These are phyloP conservation scores for Trichosanthes cucumerina DNA, from an alignment of 306 rosid genomes.

Conservation along the genomic window DNA sequence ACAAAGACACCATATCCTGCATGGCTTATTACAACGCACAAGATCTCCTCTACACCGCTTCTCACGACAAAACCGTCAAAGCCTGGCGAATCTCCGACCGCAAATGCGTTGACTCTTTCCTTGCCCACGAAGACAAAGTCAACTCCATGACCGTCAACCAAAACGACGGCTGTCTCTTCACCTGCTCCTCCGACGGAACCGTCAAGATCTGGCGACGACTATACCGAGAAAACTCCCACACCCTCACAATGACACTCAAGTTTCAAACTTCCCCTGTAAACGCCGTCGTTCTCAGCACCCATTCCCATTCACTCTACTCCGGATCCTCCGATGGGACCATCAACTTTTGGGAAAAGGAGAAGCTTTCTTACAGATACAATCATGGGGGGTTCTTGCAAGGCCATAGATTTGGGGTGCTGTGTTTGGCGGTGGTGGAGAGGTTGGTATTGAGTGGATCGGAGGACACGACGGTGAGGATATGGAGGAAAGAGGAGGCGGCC, in stretches of 20 bases:
- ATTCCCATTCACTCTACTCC: conserved; percentile 25
- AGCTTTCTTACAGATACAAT: conserved; percentile 32
- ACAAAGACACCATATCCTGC: conserved; percentile 33
- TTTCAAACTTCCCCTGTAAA: conserved; percentile 36
- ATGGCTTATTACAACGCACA: conserved; percentile 40
- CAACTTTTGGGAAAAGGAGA: conserved; percentile 48
- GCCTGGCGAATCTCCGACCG: conserved; percentile 38
- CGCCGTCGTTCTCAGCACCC: conserved; percentile 28
- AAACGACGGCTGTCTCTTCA: conserved; percentile 47
- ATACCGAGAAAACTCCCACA: conserved; percentile 40
- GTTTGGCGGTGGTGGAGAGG: conserved; percentile 32
- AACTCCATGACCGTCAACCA: conserved; percentile 36
- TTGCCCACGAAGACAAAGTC: conserved; percentile 39
- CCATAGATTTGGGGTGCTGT: conserved; percentile 38
- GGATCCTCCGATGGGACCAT: conserved; percentile 41
- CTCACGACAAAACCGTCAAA: conserved; percentile 39
- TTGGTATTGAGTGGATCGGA: conserved; percentile 35
- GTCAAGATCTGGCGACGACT: conserved; percentile 49
- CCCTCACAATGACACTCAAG: conserved; percentile 42
- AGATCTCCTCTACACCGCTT: conserved; percentile 33
- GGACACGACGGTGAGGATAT: conserved; percentile 39
- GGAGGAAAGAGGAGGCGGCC: conserved; percentile 40
- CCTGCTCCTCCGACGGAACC: conserved; percentile 44
- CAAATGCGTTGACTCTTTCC: conserved; percentile 33
- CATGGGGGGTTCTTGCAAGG: conserved; percentile 46